These are phyloP conservation scores for Colletotrichum neosansevieriae DNA, from an alignment of 2,329 filamentous ascomycete genomes.

Conservation along the genomic window DNA sequence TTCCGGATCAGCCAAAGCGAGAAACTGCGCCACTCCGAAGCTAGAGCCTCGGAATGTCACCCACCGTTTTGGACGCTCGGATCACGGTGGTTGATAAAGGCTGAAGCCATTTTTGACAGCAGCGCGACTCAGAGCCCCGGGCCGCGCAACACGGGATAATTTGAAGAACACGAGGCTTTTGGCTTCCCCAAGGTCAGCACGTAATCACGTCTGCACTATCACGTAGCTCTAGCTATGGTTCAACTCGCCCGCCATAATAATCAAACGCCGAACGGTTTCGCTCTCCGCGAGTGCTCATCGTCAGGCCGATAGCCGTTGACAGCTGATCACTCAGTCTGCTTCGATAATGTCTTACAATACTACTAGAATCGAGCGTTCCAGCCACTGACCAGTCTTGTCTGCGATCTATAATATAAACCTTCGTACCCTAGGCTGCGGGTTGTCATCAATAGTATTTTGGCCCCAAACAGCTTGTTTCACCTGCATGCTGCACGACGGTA, in stretches of 20 bases:
- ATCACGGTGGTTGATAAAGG: constrained; percentile 9
- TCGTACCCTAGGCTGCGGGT: background rate
- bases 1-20: constrained; percentile 36
- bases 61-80: constrained; percentile 15
- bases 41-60: constrained; percentile 29
- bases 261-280: background rate
- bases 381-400: background rate
- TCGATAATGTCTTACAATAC: background rate
- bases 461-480: constrained; percentile 12
- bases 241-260: background rate
- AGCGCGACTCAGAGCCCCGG: constrained; percentile 33
- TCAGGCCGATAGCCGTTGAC: background rate
- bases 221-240: background rate
- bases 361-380: background rate
- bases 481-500: constrained; percentile 3
- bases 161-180: constrained; percentile 27
- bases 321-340: background rate
- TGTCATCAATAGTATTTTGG: background rate
- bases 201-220: constrained; percentile 16
- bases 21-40: constrained; percentile 38
- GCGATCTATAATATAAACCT: background rate
- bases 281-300: background rate
- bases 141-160: constrained; percentile 12
- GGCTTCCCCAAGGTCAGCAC: constrained; percentile 15
- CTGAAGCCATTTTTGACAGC: constrained; percentile 23